These are phyloP conservation scores for Didymella lethalis DNA, from an alignment of 2,329 filamentous ascomycete species.

Conservation along the genomic window DNA sequence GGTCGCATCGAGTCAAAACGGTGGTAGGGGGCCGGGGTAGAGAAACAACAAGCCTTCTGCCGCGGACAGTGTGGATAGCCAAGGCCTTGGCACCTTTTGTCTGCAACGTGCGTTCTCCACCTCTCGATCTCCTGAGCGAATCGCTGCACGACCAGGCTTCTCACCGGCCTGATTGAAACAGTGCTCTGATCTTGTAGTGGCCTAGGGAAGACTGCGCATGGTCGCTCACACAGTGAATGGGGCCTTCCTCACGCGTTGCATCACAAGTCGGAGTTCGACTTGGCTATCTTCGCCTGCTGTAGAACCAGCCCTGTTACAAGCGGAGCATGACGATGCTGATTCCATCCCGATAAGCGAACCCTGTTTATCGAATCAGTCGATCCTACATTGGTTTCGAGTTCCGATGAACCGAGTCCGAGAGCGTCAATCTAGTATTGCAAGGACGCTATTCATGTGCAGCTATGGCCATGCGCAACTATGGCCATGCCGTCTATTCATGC, in stretches of 20 bases:
- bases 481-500: constrained; percentile 8
- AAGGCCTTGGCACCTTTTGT: constrained; percentile 16
- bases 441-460: not conserved
- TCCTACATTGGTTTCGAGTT: constrained; percentile 6
- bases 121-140: constrained; percentile 20
- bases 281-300: constrained; percentile 12
- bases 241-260: not conserved
- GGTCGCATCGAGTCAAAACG: constrained; percentile 6
- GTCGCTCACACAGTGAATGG: not conserved
- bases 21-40: constrained; percentile 1
- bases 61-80: constrained; percentile 8
- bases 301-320: constrained; percentile 3
- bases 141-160: constrained; percentile 7
- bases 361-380: constrained; percentile 5
- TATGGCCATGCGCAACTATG: constrained; percentile 9
- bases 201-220: not conserved
- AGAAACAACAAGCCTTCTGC: constrained; percentile 4
- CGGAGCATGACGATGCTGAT: constrained; percentile 16
- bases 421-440: not conserved
- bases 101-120: constrained; percentile 9
- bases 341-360: constrained; percentile 9
- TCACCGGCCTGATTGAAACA: constrained; percentile 14
- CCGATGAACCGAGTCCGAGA: constrained; percentile 1
- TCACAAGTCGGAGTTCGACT: constrained; percentile 4
- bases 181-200: constrained; percentile 7